Evolutionary conservation across 805 yeast species (phyloP), one percentile per base, ranked within the genome.

Genomic region (Blastobotrys mokoenaii): DNA sequence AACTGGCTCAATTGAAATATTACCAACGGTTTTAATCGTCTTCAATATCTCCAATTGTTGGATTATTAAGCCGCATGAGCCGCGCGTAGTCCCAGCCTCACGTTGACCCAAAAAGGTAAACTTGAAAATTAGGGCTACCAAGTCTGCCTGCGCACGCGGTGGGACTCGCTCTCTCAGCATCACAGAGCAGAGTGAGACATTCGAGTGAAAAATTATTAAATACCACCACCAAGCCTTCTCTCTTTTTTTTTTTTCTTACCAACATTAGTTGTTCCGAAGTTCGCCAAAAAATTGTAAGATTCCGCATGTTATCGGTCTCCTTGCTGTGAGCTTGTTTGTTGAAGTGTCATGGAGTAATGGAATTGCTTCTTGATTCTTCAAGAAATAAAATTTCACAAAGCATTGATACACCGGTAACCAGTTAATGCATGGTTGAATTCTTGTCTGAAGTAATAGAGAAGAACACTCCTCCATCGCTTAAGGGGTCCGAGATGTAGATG

Each of bases 331-430:
- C 12, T 42, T 8, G 35, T 22, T 15, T 42, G 11, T 20, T 18
- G 27, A 22, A 22, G 27, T 22, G 27, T 22, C 27, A 22, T 22
- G 27, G 27, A 22, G 27, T 22, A 22, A 22, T 22, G 27, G 4
- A 22, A 5, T 22, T 22, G 27, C 27, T 22, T 8, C 29, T 40
- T 31, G 38, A 3, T 20, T 18, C 30, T 35, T 10, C n/a, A 12
- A 12, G 16, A 40, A 8, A 27, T 30, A 7, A n/a, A 25, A 25
- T 11, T 44, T 46, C 43, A 51, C 48, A 46, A 41, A 34, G 51
- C 56, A 45, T 44, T 53, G 56, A 53, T 43, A 53, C 56, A 53
- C 53, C 54, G 56, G 37, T 48, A 30, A 34, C 40, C 17, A 22
- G 11, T 27, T 38, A 34, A 22, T 22, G 27, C 27, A 22, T 22